Evolutionary conservation across 1,284 basidiomycete species (phyloP).

Genomic region (Caloboletus firmus): DNA sequence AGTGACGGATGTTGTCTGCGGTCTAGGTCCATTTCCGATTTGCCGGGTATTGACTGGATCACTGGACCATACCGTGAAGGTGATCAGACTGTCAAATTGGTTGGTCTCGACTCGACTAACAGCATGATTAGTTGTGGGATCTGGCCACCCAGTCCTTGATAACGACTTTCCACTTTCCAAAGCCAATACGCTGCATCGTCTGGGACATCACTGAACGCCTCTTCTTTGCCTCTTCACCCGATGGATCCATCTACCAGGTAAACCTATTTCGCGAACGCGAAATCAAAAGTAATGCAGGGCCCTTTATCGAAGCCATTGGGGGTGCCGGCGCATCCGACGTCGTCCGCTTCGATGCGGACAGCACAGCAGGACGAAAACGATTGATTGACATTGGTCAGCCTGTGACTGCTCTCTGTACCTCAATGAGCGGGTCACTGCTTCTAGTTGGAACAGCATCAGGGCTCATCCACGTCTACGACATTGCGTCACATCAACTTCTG

Average conservation of each 20-base stretch:
- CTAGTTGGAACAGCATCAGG: constrained; percentile 75
- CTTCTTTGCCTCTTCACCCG: constrained; percentile 79
- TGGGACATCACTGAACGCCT: constrained; percentile 86
- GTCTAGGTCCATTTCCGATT: constrained; percentile 76
- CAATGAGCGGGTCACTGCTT: constrained; percentile 76
- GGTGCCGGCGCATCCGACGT: constrained; percentile 71
- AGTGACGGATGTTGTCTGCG: constrained; percentile 80
- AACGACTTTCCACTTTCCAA: constrained; percentile 85
- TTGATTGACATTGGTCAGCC: constrained; percentile 63
- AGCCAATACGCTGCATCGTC: constrained; percentile 64
- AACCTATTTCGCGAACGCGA: constrained; percentile 72
- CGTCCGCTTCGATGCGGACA: constrained; percentile 59
- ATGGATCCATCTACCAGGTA: constrained; percentile 76
- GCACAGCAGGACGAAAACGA: constrained; percentile 46
- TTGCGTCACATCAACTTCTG: constrained; percentile 86
- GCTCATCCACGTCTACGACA: constrained; percentile 80
- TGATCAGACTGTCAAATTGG: constrained; percentile 32
- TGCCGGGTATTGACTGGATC: constrained; percentile 81
- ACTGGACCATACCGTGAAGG: constrained; percentile 91
- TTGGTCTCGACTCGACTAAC: constrained; percentile 4
- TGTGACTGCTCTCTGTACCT: constrained; percentile 74
- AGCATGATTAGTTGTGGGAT: constrained; percentile 69
- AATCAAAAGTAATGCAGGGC: constrained; percentile 44
- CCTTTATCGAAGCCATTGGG: constrained; percentile 68
- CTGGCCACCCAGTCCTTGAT: constrained; percentile 72